A percentile compares a stretch with the other conserved stretches of the same genome.
These are phyloP conservation scores for Pythium brachiatum DNA, from an alignment of 352 stramenopile species.

Conservation along the genomic window DNA sequence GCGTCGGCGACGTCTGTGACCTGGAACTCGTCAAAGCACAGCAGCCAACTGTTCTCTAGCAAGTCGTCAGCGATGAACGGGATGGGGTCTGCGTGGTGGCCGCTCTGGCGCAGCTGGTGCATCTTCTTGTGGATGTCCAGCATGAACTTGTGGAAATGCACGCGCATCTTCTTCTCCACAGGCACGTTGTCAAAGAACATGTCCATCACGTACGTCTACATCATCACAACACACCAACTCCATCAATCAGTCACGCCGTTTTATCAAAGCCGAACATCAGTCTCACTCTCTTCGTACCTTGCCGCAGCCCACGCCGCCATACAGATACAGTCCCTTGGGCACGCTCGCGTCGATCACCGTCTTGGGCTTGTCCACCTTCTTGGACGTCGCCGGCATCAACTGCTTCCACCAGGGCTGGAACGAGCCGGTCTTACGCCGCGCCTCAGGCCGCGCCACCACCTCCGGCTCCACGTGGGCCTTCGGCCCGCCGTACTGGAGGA, in stretches of 20 bases:
- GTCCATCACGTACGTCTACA: conserved; percentile 96
- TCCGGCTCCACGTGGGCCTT: conserved; percentile 1
- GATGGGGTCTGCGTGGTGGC: conserved; percentile 76
- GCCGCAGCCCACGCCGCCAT: conserved; percentile 94
- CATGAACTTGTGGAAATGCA: conserved; percentile 99
- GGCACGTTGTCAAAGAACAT: conserved; percentile 91
- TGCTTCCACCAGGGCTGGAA: conserved; percentile 40
- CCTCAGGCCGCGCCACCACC: not conserved
- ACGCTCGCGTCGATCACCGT: conserved; percentile 20
- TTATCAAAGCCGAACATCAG: no score
- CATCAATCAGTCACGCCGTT: not conserved
- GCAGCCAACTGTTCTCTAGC: conserved; percentile 81
- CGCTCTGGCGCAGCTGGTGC: conserved; percentile 90
- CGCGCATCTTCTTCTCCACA: conserved; percentile 75
- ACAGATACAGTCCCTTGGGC: conserved; percentile 96
- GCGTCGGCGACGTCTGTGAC: conserved; percentile 97
- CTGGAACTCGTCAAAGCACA: conserved; percentile 99
- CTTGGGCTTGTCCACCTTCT: conserved; percentile 3
- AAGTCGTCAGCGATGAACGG: conserved; percentile 87
- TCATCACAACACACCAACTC: not conserved
- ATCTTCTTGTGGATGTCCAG: conserved; percentile 95
- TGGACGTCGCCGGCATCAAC: not conserved
- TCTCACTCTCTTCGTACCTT: conserved; percentile 46
- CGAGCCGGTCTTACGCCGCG: not conserved
- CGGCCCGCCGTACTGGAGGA: conserved; percentile 54